Evolutionary conservation across 1,284 basidiomycete genomes (phyloP).

Genomic region (Ganoderma leucocontextum): DNA sequence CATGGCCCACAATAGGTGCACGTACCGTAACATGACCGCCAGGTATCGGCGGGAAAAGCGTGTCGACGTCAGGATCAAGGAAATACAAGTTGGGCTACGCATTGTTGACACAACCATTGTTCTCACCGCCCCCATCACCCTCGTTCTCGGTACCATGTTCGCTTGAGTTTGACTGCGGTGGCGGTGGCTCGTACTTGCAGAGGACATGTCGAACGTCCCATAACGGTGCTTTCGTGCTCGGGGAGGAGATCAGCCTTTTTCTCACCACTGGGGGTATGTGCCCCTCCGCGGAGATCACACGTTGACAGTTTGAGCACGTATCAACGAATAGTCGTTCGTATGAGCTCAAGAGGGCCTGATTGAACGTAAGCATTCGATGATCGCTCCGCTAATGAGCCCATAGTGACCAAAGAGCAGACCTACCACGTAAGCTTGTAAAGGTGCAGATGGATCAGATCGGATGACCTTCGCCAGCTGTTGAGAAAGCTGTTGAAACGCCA

Average conservation of each 20-base stretch:
- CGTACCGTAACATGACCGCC: conserved; percentile 8
- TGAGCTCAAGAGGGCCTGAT: conserved; percentile 56
- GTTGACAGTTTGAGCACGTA: conserved; percentile 62
- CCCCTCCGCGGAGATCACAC: conserved; percentile 71
- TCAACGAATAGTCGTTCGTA: conserved; percentile 69
- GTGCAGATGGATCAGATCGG: conserved; percentile 57
- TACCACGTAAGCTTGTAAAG: conserved; percentile 59
- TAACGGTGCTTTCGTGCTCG: conserved; percentile 34
- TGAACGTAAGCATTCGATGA: conserved; percentile 15
- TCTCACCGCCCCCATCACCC: conserved; percentile 16
- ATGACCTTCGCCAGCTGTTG: conserved; percentile 70
- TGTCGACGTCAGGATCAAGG: neutral
- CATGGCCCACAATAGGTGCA: conserved; percentile 8
- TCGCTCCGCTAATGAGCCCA: conserved; percentile 12
- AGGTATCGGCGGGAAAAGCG: neutral
- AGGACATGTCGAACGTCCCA: conserved; percentile 66
- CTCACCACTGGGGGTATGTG: conserved; percentile 76
- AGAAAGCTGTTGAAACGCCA: conserved; percentile 67
- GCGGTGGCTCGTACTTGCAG: conserved; percentile 48
- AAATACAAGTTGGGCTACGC: conserved; percentile 6
- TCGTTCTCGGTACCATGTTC: conserved; percentile 18
- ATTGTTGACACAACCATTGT: conserved; percentile 9
- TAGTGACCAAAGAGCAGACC: neutral
- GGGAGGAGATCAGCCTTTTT: conserved; percentile 52
- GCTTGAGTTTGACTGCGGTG: conserved; percentile 20